phyloP scores from a whole-genome alignment of 1,139 yeast genomes.

The Tardiomyces blankii region DNA sequence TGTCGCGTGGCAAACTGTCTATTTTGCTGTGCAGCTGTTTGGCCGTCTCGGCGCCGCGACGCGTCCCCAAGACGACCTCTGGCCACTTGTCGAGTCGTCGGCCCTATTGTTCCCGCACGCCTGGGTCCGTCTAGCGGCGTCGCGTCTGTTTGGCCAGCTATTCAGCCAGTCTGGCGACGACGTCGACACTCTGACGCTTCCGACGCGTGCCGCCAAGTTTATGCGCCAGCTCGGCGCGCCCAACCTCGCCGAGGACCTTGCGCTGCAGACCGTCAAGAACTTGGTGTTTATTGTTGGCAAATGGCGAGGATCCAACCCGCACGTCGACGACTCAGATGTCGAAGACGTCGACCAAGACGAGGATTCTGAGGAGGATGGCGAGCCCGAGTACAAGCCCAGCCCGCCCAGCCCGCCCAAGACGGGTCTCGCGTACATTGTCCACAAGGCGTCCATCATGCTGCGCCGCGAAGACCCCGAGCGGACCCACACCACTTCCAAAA shows the following conservation, averaged over 20 bases:
- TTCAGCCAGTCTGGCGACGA: constrained; percentile 10
- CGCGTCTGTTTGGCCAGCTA: constrained; percentile 38
- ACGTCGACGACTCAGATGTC: constrained; percentile 25
- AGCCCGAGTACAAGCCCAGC: neutral
- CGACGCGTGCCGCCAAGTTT: constrained; percentile 49
- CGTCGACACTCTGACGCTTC: constrained; percentile 21
- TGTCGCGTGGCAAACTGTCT: constrained; percentile 63
- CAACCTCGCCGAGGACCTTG: constrained; percentile 50
- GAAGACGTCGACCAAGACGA: constrained; percentile 17
- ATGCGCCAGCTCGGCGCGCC: constrained; percentile 81
- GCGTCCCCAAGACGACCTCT: constrained; percentile 25
- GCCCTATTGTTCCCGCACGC: constrained; percentile 76
- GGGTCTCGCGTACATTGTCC: neutral
- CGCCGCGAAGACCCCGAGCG: constrained; percentile 54
- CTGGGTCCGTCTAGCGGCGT: constrained; percentile 71
- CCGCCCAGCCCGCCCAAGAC: neutral
- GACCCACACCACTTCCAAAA: constrained; percentile 43
- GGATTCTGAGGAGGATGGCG: constrained; percentile 10
- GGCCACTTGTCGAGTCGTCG: constrained; percentile 41
- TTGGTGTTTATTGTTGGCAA: constrained; percentile 47
- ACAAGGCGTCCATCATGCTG: constrained; percentile 25
- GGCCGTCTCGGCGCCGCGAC: constrained; percentile 14
- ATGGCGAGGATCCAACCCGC: constrained; percentile 40
- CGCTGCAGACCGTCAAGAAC: constrained; percentile 56
- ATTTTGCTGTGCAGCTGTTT: constrained; percentile 51